phyloP scores from a whole-genome alignment of 1,284 basidiomycete genomes.

The Wallemia mellicola region DNA sequence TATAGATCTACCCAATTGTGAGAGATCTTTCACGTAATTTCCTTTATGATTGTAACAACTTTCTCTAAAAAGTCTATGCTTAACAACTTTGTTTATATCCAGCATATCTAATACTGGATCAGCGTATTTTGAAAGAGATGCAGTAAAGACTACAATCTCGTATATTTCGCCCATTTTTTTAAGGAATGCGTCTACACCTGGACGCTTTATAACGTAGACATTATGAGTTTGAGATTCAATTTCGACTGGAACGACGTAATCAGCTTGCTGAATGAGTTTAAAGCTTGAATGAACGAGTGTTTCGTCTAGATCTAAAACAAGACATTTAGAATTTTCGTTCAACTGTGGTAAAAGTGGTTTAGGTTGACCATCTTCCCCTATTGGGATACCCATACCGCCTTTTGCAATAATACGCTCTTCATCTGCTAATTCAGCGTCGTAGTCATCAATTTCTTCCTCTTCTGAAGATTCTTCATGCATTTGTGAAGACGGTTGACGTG shows the following conservation, averaged over 20 bases:
- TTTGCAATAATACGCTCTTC: slow-evolving; percentile 46
- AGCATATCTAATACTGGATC: slow-evolving; percentile 94
- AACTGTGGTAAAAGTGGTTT: slow-evolving; percentile 54
- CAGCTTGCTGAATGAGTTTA: slow-evolving; percentile 79
- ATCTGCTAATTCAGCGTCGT: slow-evolving; percentile 26
- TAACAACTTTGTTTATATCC: slow-evolving; percentile 65
- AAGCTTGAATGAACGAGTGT: slow-evolving; percentile 80
- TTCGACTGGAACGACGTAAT: slow-evolving; percentile 95
- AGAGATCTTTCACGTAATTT: slow-evolving; percentile 98
- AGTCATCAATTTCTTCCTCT: slow-evolving; percentile 17
- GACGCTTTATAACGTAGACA: slow-evolving; percentile 95
- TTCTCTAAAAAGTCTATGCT: slow-evolving; percentile 90
- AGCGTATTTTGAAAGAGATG: slow-evolving; percentile 93
- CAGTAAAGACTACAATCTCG: slow-evolving; percentile 94
- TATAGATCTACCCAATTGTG: slow-evolving; percentile 76
- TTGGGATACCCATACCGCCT: slow-evolving; percentile 52
- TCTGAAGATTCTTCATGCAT: slow-evolving; percentile 17
- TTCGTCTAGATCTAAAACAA: slow-evolving; percentile 83
- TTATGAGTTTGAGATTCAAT: slow-evolving; percentile 96
- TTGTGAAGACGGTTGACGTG: slow-evolving; percentile 7
- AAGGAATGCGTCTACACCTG: slow-evolving; percentile 88
- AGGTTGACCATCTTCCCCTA: slow-evolving; percentile 51
- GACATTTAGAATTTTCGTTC: slow-evolving; percentile 55
- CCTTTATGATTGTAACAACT: slow-evolving; percentile 97
- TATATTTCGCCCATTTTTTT: slow-evolving; percentile 94